A percentile compares a stretch with the other conserved stretches of the same genome.
phyloP scores from a whole-genome alignment of 139 green algal genomes.

The Dunaliella sp. region DNA sequence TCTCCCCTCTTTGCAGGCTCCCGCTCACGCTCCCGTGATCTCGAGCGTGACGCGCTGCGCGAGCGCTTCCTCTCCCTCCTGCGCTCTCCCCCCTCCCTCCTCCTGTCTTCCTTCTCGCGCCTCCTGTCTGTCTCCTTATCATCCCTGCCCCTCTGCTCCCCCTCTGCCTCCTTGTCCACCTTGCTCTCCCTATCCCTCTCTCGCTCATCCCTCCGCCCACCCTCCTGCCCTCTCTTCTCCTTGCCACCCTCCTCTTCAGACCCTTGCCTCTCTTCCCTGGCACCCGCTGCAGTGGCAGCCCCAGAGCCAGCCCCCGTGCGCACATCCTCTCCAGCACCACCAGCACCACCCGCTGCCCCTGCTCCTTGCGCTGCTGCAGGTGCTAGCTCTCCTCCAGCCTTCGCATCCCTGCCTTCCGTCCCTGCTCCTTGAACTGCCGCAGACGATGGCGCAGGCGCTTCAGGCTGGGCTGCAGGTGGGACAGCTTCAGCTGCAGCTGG shows the following conservation, averaged over 20 bases:
- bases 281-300: too few relatives aligned
- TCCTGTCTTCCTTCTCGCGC: background rate
- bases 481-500: background rate
- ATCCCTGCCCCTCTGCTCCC: too few relatives aligned
- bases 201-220: background rate
- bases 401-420: background rate
- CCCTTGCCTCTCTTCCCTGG: too few relatives aligned
- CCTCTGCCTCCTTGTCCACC: slow-evolving; percentile 25
- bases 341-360: too few relatives aligned
- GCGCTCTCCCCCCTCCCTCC: background rate
- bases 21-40: background rate
- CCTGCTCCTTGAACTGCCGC: background rate
- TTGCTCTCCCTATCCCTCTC: slow-evolving; percentile 12
- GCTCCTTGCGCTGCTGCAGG: too few relatives aligned
- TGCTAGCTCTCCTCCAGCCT: too few relatives aligned
- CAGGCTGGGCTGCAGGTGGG: background rate
- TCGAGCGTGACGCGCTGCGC: background rate
- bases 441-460: background rate
- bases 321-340: too few relatives aligned
- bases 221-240: background rate
- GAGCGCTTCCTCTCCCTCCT: background rate
- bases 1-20: background rate
- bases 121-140: background rate
- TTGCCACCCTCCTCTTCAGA: too few relatives aligned
- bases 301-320: too few relatives aligned